These are phyloP conservation scores for Diutina ranongensis DNA, from an alignment of 1,139 yeast species.

Conservation along the genomic window DNA sequence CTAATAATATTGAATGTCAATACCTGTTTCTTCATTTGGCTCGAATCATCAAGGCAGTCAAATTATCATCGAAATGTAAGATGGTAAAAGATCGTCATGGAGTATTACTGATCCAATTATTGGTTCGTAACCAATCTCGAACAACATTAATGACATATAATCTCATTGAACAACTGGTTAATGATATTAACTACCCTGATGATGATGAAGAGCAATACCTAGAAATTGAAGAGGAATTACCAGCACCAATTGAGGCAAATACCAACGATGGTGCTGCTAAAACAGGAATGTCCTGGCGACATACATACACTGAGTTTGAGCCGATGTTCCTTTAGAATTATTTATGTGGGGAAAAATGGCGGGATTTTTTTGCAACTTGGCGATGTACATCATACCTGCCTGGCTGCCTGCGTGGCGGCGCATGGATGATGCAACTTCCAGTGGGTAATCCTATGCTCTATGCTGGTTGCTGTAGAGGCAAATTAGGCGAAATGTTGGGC, in stretches of 20 bases:
- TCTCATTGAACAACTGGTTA: slow-evolving; percentile 30
- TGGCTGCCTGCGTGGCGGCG: too few relatives aligned
- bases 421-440: too few relatives aligned
- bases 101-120: slow-evolving; percentile 34
- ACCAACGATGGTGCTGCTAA: too few relatives aligned
- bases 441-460: too few relatives aligned
- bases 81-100: slow-evolving; percentile 49
- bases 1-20: slow-evolving; percentile 18
- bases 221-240: too few relatives aligned
- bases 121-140: slow-evolving; percentile 23
- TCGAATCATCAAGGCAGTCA: slow-evolving; percentile 42
- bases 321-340: neutral
- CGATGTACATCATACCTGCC: too few relatives aligned
- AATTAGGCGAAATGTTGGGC: too few relatives aligned
- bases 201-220: neutral
- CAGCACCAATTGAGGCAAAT: too few relatives aligned
- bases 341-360: too few relatives aligned
- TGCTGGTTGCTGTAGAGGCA: too few relatives aligned
- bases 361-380: too few relatives aligned
- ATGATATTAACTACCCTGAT: neutral
- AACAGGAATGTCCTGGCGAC: too few relatives aligned
- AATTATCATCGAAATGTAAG: slow-evolving; percentile 49
- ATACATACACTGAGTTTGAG: neutral
- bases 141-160: slow-evolving; percentile 48
- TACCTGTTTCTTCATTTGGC: slow-evolving; percentile 44